Base-by-base conservation (phyloP, 345 rosid species). In the Crucihimalaya himalaica region DNA sequence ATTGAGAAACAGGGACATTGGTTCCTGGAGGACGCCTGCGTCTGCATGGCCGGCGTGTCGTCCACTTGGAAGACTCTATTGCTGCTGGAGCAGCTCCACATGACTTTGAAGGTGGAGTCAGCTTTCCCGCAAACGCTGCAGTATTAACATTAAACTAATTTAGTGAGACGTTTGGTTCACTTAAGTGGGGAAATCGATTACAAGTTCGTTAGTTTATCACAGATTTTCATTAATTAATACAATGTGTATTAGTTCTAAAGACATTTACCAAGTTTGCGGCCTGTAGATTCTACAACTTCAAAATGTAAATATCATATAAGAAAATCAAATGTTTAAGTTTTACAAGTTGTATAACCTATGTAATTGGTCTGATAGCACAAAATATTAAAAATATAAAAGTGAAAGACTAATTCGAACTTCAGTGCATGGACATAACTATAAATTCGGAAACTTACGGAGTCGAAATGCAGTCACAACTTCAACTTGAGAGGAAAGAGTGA, bases 221-320 rank as follows among this genome's bases (percentile, higher is more conserved):
- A 54, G 3, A n/a, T 9, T 54, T 54, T 28, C 5, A 28, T 1
- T 28, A 28, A 28, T 6, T 31, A 31, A 31, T 31, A 31, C 7
- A 31, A 31, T 31, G 0, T n/a, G 16, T 1, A 14, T 27, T 9
- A 16, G 42, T 16, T 55, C 14, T n/a, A 61, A 20, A 62, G 25
- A 43, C 14, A 47, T 25, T 56, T 47, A 66, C 78, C 42, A 27
- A 56, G 78, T 73, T 65, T 73, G 11, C 66, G 72, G 13, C 66
- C 23, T 12, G 52, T 66, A 56, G 72, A 34, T 27, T 74, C 72
- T n/a, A n/a, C n/a, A n/a, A n/a, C n/a, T n/a, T n/a, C n/a, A n/a
- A n/a, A n/a, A n/a, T n/a, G n/a, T n/a, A n/a, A n/a, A n/a, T n/a
- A n/a, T n/a, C n/a, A n/a, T n/a, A n/a, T n/a, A n/a, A n/a, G n/a